These are phyloP conservation scores for Porphyrellus cyaneotinctus DNA, from an alignment of 768 basidiomycete genomes.

Conservation along the genomic window DNA sequence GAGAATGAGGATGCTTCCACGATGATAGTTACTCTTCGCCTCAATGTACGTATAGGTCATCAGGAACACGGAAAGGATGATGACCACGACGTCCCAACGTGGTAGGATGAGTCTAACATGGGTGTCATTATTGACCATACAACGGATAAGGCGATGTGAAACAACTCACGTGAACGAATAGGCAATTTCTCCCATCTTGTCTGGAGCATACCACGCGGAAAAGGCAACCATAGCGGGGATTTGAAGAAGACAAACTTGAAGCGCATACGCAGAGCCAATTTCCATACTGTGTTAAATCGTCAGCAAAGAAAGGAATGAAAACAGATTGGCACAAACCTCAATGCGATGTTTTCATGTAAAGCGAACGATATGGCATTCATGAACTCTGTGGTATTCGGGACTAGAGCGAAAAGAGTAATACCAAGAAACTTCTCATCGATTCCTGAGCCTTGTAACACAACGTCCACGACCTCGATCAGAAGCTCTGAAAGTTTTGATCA, in stretches of 20 bases:
- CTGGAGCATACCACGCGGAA: conserved; percentile 90
- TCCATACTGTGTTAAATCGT: conserved; percentile 72
- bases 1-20: conserved; percentile 91
- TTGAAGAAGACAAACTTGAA: conserved; percentile 96
- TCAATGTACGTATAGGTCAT: conserved; percentile 99
- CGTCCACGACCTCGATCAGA: conserved; percentile 92
- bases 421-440: conserved; percentile 98
- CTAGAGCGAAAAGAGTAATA: conserved; percentile 92
- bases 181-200: conserved; percentile 79
- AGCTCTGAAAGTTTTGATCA: conserved; percentile 55
- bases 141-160: background rate
- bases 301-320: background rate
- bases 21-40: conserved; percentile 97
- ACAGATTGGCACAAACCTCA: conserved; percentile 58
- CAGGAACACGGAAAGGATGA: conserved; percentile 94
- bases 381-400: conserved; percentile 98
- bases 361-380: conserved; percentile 99
- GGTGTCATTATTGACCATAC: conserved; percentile 3
- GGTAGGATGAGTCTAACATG: conserved; percentile 85
- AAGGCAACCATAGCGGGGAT: conserved; percentile 99
- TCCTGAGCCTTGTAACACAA: conserved; percentile 82
- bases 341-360: conserved; percentile 91
- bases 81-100: conserved; percentile 93
- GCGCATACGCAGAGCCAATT: conserved; percentile 97
- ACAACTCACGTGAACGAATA: conserved; percentile 92